Percentiles rank a stretch among this genome's conserved stretches.
These are phyloP conservation scores for Citrullus amarus DNA, from an alignment of 306 rosid species.

Conservation along the genomic window DNA sequence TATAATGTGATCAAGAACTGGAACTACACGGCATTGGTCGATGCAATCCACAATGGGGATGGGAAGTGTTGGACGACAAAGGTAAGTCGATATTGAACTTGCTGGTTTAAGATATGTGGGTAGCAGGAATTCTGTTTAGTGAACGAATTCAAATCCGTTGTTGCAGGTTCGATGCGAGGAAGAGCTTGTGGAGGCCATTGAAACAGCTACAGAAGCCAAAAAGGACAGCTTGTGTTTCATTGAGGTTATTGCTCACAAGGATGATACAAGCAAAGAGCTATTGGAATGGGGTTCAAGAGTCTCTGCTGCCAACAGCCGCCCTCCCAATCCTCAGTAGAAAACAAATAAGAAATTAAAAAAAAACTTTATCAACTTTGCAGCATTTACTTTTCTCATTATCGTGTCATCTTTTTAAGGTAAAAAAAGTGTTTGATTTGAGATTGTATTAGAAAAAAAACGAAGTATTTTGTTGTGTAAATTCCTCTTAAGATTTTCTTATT, in stretches of 20 bases:
- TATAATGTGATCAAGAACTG: constrained; percentile 60
- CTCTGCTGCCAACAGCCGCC: constrained; percentile 25
- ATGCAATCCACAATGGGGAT: constrained; percentile 55
- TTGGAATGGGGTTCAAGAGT: constrained; percentile 63
- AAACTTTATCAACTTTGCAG: background rate
- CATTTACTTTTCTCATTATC: background rate
- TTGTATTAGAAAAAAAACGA: background rate
- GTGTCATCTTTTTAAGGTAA: background rate
- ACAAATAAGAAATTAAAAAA: too few relatives aligned
- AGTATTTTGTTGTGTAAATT: background rate
- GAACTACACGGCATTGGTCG: constrained; percentile 49
- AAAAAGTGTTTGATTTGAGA: background rate
- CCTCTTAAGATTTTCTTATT: background rate
- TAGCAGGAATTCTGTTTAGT: background rate
- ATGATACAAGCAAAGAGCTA: constrained; percentile 55
- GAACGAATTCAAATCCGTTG: background rate
- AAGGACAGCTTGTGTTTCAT: constrained; percentile 47
- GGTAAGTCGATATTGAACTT: constrained; percentile 15
- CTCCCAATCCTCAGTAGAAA: constrained; percentile 26
- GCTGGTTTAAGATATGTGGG: background rate
- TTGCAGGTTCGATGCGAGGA: constrained; percentile 44
- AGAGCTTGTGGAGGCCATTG: constrained; percentile 42
- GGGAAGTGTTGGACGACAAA: constrained; percentile 77
- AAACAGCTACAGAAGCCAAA: constrained; percentile 28
- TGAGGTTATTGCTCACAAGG: constrained; percentile 52